These are phyloP conservation scores for Hemisphaericaspora xylanilytica DNA, from an alignment of 1,139 yeast species.

Conservation along the genomic window DNA sequence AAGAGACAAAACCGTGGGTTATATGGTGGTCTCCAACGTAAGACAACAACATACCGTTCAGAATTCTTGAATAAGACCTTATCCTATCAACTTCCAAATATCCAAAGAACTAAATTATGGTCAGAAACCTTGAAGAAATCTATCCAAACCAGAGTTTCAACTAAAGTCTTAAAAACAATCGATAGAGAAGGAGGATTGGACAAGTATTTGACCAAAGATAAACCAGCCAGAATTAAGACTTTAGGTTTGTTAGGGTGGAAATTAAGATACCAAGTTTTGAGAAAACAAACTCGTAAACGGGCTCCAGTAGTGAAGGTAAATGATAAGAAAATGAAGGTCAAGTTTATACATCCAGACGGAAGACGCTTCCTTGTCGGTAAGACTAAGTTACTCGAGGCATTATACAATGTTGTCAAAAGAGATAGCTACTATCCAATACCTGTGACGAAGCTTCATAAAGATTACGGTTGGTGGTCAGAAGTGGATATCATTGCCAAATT, in stretches of 20 bases:
- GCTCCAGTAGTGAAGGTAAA: conserved; percentile 15
- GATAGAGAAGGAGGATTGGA: conserved; percentile 94
- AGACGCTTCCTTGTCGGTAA: conserved; percentile 59
- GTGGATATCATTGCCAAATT: conserved; percentile 43
- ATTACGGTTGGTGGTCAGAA: conserved; percentile 38
- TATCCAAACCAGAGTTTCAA: conserved; percentile 62
- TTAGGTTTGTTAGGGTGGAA: conserved; percentile 92
- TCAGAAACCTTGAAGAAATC: conserved; percentile 68
- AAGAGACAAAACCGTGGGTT: conserved; percentile 86
- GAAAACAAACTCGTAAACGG: conserved; percentile 25
- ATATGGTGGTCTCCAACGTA: conserved; percentile 83
- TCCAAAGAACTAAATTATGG: conserved; percentile 74
- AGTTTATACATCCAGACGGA: conserved; percentile 48
- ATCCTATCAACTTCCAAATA: conserved; percentile 81
- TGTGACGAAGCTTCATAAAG: conserved; percentile 10
- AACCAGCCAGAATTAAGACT: conserved; percentile 85
- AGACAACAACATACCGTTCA: conserved; percentile 73
- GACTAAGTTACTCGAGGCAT: conserved; percentile 53
- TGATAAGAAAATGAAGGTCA: conserved; percentile 42
- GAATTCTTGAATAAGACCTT: conserved; percentile 72
- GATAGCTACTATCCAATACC: conserved; percentile 44
- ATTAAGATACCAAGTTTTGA: conserved; percentile 70
- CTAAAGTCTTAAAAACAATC: conserved; percentile 81
- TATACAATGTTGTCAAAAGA: conserved; percentile 53
- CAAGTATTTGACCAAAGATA: conserved; percentile 79